A percentile compares a stretch with the other conserved stretches of the same genome.
Evolutionary conservation across 176 grass and related monocot genomes (phyloP).

Genomic region (Oryza coarctata): DNA sequence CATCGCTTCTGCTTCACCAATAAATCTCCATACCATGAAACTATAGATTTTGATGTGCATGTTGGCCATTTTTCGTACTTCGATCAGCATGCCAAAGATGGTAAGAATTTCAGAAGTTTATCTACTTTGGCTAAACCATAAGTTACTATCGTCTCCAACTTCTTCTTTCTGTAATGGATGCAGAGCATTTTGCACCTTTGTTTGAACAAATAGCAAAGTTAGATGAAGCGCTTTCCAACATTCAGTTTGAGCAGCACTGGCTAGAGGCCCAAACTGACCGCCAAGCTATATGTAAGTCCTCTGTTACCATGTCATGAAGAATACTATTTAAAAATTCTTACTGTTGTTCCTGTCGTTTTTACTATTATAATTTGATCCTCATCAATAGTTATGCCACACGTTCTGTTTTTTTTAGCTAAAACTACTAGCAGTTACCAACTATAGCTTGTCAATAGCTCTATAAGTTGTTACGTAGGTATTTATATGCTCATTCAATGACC

Average conservation of each 20-base stretch:
- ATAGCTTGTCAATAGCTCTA: background rate
- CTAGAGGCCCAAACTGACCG: constrained; percentile 95
- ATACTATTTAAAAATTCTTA: background rate
- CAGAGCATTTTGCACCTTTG: constrained; percentile 92
- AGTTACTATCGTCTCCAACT: background rate
- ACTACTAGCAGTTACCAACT: background rate
- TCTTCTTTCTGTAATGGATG: constrained; percentile 13
- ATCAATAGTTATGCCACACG: background rate
- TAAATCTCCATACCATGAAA: constrained; percentile 93
- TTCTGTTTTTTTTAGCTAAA: constrained; percentile 9
- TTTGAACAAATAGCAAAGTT: constrained; percentile 95
- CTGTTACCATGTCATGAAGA: background rate
- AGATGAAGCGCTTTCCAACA: constrained; percentile 96
- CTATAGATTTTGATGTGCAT: constrained; percentile 95
- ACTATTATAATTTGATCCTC: background rate
- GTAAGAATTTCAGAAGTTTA: constrained; percentile 44
- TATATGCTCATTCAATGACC: background rate
- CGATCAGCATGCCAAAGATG: constrained; percentile 97
- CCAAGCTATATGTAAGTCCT: constrained; percentile 78
- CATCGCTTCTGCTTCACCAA: constrained; percentile 94
- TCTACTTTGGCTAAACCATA: background rate
- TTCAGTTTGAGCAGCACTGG: constrained; percentile 99
- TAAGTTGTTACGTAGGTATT: background rate
- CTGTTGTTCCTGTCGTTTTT: background rate
- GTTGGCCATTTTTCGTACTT: constrained; percentile 93